Conservation (phyloP, 306 rosid genomes). For the Ziziphus jujuba region DNA sequence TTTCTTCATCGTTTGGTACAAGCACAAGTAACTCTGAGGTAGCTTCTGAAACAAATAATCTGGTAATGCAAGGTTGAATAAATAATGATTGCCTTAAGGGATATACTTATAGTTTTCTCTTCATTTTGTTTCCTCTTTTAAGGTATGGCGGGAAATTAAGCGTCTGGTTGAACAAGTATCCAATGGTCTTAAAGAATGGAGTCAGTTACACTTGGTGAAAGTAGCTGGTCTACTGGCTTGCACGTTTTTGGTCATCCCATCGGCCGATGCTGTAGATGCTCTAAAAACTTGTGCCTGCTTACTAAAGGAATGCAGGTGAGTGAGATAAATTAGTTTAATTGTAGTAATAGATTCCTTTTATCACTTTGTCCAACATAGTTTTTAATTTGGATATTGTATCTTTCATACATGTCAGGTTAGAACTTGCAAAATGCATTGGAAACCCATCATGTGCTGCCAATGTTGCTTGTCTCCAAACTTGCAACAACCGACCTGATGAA, state of each 20-base stretch:
- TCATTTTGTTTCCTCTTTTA: conserved; percentile 4
- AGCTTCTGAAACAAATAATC: conserved; percentile 8
- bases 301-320: conserved; percentile 89
- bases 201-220: conserved; percentile 39
- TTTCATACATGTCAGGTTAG: conserved; percentile 60
- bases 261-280: conserved; percentile 87
- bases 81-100: neutral
- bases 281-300: conserved; percentile 95
- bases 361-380: neutral
- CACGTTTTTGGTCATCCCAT: conserved; percentile 58
- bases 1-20: conserved; percentile 21
- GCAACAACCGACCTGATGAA: conserved; percentile 95
- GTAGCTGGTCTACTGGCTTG: conserved; percentile 53
- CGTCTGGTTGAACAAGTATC: conserved; percentile 28
- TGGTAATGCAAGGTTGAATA: conserved; percentile 7
- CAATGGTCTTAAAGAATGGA: conserved; percentile 46
- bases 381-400: conserved; percentile 17
- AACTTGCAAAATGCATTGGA: conserved; percentile 79
- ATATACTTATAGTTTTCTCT: neutral
- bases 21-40: conserved; percentile 44
- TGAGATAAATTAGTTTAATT: neutral
- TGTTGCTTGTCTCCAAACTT: conserved; percentile 93
- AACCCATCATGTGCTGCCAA: conserved; percentile 94
- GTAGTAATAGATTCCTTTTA: neutral
- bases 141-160: conserved; percentile 34